Base-by-base conservation (phyloP, 192 early-diverging fungal species). In the Ambispora gerdemannii region DNA sequence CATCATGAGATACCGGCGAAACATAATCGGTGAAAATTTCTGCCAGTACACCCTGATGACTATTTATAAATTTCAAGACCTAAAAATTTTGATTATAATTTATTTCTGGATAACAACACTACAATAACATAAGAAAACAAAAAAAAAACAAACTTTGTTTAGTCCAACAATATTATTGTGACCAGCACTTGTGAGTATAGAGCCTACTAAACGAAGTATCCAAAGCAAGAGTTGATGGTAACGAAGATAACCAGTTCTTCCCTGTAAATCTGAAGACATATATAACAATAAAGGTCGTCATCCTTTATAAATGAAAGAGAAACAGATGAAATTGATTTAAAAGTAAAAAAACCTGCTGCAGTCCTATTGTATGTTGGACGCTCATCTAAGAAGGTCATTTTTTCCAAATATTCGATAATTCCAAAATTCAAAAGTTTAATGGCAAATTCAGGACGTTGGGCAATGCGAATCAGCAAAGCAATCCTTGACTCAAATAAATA, bases 401-500 rank as follows among this genome's bases (percentile, higher is more conserved):
- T 86, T 6, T 83, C 75, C 35, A 98, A 80, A 33, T 82, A 81
- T 47, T 96, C 95, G 20, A 96, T 74, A 22, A 94, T 75, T 13
- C 91, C 91, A 75, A 85, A 85, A 33, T 93, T 90, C 22, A 95
- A 59, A 32, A 98, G 77, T 67, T 85, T 82, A 56, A 91, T 86
- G 0, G 94, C 87, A 19, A 93, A 94, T 24, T 91, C 90, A 10
- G 77, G 71, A 7, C 80, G 79, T 74, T 88, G 86, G 2, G 92
- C 83, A 38, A 98, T 75, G n/a, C 92, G 85, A 56, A 93, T 73
- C 66, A 98, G 86, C 28, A 98, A 81, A 0, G 84, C 75, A 84
- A 95, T 86, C 80, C 93, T 93, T 6, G 88, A 75, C 70, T 95
- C 90, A 76, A 88, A 93, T 59, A 93, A 0, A 80, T 73, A 15